Evolutionary conservation across 306 rosid species (phyloP), one percentile per base, ranked within the genome.

Genomic region (Prunus davidiana): DNA sequence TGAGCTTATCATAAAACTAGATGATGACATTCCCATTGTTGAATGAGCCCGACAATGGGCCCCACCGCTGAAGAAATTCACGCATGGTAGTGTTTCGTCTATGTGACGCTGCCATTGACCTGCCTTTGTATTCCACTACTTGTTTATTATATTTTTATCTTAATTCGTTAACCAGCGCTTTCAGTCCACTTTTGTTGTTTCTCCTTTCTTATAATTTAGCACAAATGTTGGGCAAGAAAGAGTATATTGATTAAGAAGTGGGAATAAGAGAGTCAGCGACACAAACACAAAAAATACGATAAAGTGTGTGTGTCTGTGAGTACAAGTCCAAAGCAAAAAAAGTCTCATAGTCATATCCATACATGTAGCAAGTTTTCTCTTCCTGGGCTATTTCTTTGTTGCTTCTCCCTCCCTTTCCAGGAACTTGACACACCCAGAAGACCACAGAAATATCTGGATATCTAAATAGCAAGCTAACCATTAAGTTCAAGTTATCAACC

Each of bases 361-460:
- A 30, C 6, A 28, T 30, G 24, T 58, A 13, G 18, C 6, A 6
- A 12, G 32, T 20, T 16, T 18, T 71, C 67, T 30, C 12, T 38
- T 56, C 25, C 64, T 57, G 30, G 51, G 55, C 43, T 20, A 76
- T 70, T 81, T 81, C 81, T 22, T 14, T 5, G 67, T 65, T 15
- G 52, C 50, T 82, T 65, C 86, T 34, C 7, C n/a, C 25, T 7
- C 79, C 45, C 20, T 34, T 78, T 74, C 82, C 19, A 6, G 69
- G 77, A 79, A 78, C 51, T 47, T 27, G 73, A 60, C 10, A 56
- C 65, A 25, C 38, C 18, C 18, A 25, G 65, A 25, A 13, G 38
- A 25, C 65, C n/a, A 14, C 8, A 24, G 6, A 34, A 12, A 1
- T 14, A 24, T 13, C 2, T 56, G 15, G 62, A 10, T 56, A 38